These are phyloP conservation scores for Nakazawaea siamensis DNA, from an alignment of 805 yeast genomes.

Conservation along the genomic window DNA sequence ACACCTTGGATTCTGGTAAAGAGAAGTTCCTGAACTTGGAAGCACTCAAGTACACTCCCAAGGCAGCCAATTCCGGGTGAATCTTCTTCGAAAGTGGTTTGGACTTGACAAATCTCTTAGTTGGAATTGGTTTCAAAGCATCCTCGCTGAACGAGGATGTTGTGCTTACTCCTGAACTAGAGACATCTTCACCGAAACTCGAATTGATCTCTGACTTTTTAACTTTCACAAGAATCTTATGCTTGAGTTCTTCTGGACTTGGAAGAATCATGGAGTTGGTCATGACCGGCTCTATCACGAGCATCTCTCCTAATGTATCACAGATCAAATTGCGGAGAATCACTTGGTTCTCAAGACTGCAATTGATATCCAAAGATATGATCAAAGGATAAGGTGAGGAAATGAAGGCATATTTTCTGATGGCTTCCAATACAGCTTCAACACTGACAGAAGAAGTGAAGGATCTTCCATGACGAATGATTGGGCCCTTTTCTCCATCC, in stretches of 20 bases:
- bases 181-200: slow-evolving; percentile 1
- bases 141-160: slow-evolving; percentile 23
- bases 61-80: slow-evolving; percentile 37
- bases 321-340: slow-evolving; percentile 44
- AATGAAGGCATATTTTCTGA: slow-evolving; percentile 83
- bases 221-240: slow-evolving; percentile 69
- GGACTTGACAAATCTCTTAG: slow-evolving; percentile 1
- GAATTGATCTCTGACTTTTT: slow-evolving; percentile 36
- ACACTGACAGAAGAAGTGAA: slow-evolving; percentile 71
- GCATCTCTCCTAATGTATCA: slow-evolving; percentile 49
- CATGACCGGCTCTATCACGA: slow-evolving; percentile 35
- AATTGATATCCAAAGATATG: slow-evolving; percentile 78
- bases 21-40: slow-evolving; percentile 75
- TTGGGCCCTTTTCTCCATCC: slow-evolving; percentile 70
- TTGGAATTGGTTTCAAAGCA: slow-evolving; percentile 7
- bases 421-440: slow-evolving; percentile 58
- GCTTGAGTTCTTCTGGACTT: slow-evolving; percentile 64
- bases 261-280: slow-evolving; percentile 37
- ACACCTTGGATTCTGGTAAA: slow-evolving; percentile 74
- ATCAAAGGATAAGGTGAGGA: slow-evolving; percentile 81
- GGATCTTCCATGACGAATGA: slow-evolving; percentile 85
- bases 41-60: slow-evolving; percentile 73
- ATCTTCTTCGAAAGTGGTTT: slow-evolving; percentile 17
- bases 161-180: too few relatives aligned
- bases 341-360: slow-evolving; percentile 61